phyloP scores from a whole-genome alignment of 1,284 basidiomycete genomes.

The Moesziomyces sp. region DNA sequence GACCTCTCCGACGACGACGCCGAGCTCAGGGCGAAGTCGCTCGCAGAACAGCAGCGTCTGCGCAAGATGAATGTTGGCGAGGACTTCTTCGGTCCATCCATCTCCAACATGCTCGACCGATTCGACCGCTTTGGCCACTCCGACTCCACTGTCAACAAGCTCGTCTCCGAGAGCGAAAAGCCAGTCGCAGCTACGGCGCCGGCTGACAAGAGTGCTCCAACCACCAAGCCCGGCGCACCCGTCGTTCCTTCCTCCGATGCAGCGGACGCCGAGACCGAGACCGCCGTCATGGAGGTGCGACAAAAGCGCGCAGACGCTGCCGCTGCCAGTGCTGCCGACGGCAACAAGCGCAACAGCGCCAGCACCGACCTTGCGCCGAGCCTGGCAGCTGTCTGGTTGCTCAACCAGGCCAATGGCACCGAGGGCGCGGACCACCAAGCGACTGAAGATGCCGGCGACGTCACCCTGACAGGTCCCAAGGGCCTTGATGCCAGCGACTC shows the following conservation, averaged over 20 bases:
- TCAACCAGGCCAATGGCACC: conserved; percentile 32
- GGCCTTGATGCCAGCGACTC: too few species aligned
- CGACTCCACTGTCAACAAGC: conserved; percentile 35
- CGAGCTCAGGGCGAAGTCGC: conserved; percentile 48
- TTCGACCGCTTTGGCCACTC: conserved; percentile 51
- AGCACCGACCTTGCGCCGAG: conserved; percentile 53
- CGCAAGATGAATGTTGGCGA: conserved; percentile 62
- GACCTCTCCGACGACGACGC: conserved; percentile 52
- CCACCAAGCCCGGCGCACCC: not conserved
- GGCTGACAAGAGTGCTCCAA: not conserved
- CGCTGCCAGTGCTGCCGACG: conserved; percentile 7
- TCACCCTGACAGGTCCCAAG: conserved; percentile 11
- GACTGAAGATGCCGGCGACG: conserved; percentile 15
- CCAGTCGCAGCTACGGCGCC: not conserved
- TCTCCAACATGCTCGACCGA: conserved; percentile 49
- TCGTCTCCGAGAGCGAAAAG: conserved; percentile 13
- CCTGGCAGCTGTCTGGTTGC: conserved; percentile 59
- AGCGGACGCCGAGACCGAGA: conserved; percentile 34
- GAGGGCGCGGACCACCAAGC: conserved; percentile 3
- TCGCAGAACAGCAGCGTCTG: conserved; percentile 60
- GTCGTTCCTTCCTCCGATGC: not conserved
- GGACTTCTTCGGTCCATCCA: conserved; percentile 60
- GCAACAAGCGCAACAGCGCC: conserved; percentile 40
- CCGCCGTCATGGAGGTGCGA: conserved; percentile 51
- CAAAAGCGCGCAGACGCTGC: conserved; percentile 42